Conservation (phyloP, 164 flowering plant genomes). For the Buxus sempervirens region DNA sequence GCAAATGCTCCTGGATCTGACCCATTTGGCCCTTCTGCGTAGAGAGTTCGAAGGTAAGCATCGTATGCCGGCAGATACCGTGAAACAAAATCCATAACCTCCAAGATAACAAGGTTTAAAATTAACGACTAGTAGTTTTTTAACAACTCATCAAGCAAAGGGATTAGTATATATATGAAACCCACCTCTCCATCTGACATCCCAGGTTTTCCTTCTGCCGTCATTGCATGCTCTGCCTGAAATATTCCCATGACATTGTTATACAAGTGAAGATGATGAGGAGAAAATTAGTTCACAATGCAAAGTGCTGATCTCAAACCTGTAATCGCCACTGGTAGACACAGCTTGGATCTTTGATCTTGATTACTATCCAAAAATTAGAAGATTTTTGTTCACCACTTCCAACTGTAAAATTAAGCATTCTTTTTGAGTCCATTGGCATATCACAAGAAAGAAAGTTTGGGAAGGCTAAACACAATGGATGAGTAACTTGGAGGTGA, state of each 20-base stretch:
- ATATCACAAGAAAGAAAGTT: not conserved
- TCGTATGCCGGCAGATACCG: constrained; percentile 95
- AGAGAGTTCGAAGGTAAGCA: constrained; percentile 89
- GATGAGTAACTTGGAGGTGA: not conserved
- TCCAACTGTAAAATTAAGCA: constrained; percentile 53
- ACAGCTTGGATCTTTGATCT: constrained; percentile 77
- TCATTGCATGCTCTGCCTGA: constrained; percentile 87
- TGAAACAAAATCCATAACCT: constrained; percentile 94
- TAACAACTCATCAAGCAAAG: too few relatives aligned
- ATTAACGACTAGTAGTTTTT: too few relatives aligned
- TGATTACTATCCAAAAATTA: constrained; percentile 94
- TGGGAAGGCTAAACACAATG: not conserved
- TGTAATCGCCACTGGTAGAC: constrained; percentile 95
- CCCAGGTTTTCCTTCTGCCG: constrained; percentile 77
- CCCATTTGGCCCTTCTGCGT: constrained; percentile 86
- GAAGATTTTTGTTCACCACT: constrained; percentile 66
- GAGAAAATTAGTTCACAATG: not conserved
- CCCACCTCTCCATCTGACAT: constrained; percentile 92
- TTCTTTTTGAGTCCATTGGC: not conserved
- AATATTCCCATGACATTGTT: constrained; percentile 7
- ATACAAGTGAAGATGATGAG: not conserved
- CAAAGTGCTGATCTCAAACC: constrained; percentile 32
- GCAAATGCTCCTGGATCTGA: constrained; percentile 45
- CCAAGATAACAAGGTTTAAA: constrained; percentile 11
- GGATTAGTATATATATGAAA: not conserved